These are phyloP conservation scores for Penicillium sp. DNA, from an alignment of 2,329 filamentous ascomycete species.

Conservation along the genomic window DNA sequence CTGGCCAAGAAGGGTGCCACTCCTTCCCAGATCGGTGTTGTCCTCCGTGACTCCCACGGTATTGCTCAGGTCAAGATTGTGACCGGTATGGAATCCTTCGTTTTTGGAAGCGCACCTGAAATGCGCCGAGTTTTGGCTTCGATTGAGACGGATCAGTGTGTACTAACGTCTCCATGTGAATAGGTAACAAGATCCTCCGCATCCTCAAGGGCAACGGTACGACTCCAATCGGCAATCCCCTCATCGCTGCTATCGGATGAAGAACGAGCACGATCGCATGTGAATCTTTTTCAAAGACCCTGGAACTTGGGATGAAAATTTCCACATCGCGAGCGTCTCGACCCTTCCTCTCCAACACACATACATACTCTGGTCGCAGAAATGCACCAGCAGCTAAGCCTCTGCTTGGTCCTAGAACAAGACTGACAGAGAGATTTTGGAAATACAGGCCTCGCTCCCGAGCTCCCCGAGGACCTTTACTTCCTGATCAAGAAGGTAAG, in stretches of 20 bases:
- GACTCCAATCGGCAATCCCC: slow-evolving; percentile 37
- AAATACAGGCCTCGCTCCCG: slow-evolving; percentile 89
- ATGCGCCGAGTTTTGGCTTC: background rate
- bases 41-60: slow-evolving; percentile 97
- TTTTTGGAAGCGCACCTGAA: background rate
- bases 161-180: slow-evolving; percentile 44
- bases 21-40: slow-evolving; percentile 97
- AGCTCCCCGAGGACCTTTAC: slow-evolving; percentile 99
- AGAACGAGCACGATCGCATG: slow-evolving; percentile 19
- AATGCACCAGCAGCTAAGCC: slow-evolving; percentile 58
- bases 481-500: slow-evolving; percentile 99
- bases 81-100: slow-evolving; percentile 69
- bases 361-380: slow-evolving; percentile 29
- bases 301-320: background rate
- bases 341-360: slow-evolving; percentile 13
- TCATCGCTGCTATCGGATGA: slow-evolving; percentile 29
- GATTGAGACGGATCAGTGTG: slow-evolving; percentile 1
- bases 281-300: slow-evolving; percentile 1
- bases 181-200: slow-evolving; percentile 99
- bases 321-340: background rate
- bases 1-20: slow-evolving; percentile 98
- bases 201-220: slow-evolving; percentile 98
- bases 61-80: slow-evolving; percentile 97
- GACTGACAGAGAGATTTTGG: slow-evolving; percentile 88
- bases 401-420: slow-evolving; percentile 74